phyloP scores from a whole-genome alignment of 208 protist species.

The Balamuthia mandrillaris region DNA sequence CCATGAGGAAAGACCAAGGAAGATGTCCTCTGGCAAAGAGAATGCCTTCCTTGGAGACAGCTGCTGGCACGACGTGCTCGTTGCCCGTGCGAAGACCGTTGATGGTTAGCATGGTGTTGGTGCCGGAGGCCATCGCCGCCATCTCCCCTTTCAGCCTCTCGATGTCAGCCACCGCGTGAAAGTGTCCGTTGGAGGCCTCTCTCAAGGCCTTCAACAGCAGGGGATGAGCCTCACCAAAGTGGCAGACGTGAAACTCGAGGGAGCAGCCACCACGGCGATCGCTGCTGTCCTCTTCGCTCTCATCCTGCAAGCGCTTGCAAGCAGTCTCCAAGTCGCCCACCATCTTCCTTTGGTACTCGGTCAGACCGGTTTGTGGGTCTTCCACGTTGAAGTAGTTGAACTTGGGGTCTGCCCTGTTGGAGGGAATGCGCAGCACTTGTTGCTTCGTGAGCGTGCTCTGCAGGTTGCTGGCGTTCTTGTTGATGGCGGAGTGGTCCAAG shows the following conservation, averaged over 20 bases:
- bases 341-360: background rate
- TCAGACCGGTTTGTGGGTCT: background rate
- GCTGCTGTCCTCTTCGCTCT: background rate
- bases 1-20: background rate
- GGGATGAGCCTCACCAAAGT: slow-evolving; percentile 38
- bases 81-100: background rate
- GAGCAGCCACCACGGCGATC: background rate
- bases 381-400: background rate
- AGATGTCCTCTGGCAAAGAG: background rate
- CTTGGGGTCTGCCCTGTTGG: background rate
- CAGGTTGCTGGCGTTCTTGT: background rate
- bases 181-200: background rate
- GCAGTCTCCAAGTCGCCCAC: background rate
- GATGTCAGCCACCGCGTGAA: background rate
- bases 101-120: background rate
- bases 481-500: background rate
- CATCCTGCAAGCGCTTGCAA: background rate
- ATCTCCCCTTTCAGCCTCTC: background rate
- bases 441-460: background rate
- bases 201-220: background rate
- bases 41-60: background rate
- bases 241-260: slow-evolving; percentile 35
- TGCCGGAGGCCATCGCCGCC: background rate
- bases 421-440: too few species aligned
- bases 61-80: background rate